phyloP scores from a whole-genome alignment of 495 filamentous ascomycete species.

The Hypoxylon crocopeplum region DNA sequence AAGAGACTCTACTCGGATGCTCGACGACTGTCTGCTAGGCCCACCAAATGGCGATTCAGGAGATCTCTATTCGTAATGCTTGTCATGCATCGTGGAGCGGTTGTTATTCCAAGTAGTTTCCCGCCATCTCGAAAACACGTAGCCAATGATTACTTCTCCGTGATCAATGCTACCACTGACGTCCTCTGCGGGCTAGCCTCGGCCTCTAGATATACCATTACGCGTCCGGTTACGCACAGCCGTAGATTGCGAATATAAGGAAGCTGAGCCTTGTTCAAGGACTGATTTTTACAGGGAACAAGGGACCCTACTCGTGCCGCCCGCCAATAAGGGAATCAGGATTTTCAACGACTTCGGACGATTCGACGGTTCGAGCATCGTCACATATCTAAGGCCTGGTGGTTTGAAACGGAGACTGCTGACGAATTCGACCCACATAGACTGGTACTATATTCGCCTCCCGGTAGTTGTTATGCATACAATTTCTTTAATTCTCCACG shows the following conservation, averaged over 20 bases:
- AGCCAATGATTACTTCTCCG: neutral
- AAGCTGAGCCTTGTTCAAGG: constrained; percentile 20
- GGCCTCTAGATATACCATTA: constrained; percentile 11
- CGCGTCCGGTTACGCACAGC: constrained; percentile 26
- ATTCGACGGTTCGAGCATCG: constrained; percentile 24
- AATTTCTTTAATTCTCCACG: no score
- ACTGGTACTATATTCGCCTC: constrained; percentile 8
- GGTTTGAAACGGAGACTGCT: constrained; percentile 19
- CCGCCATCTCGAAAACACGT: constrained; percentile 1
- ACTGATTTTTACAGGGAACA: constrained; percentile 2
- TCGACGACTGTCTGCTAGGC: neutral
- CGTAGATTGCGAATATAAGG: constrained; percentile 16
- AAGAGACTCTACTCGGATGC: neutral
- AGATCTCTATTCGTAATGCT: constrained; percentile 13
- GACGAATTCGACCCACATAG: constrained; percentile 34
- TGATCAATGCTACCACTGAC: neutral
- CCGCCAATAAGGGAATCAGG: constrained; percentile 1
- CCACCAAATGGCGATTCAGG: constrained; percentile 5
- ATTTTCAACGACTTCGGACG: constrained; percentile 18
- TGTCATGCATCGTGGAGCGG: constrained; percentile 9
- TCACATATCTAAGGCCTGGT: constrained; percentile 4
- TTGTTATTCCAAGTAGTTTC: neutral
- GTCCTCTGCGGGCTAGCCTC: neutral
- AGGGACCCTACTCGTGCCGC: neutral
- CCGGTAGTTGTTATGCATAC: constrained; percentile 22